Conservation (phyloP, 495 filamentous ascomycete species). For the Aspergillus funiculosus region DNA sequence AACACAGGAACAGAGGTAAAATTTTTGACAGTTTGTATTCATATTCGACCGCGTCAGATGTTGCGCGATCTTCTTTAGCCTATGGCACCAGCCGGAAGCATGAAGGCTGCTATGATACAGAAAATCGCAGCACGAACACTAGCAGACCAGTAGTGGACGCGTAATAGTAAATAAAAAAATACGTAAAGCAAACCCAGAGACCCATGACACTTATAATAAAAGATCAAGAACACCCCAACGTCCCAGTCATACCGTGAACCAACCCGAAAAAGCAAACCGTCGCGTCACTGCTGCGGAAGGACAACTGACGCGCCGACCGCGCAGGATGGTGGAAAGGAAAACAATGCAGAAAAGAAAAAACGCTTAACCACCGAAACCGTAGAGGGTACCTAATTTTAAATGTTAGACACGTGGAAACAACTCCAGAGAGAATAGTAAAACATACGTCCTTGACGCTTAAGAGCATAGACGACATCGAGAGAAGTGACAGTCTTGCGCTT, state of each 20-base stretch:
- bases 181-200: constrained; percentile 45
- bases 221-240: constrained; percentile 50
- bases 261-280: constrained; percentile 40
- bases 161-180: constrained; percentile 37
- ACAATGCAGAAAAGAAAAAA: constrained; percentile 29
- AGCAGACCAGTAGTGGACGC: constrained; percentile 43
- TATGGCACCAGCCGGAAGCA: constrained; percentile 40
- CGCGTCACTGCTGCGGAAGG: constrained; percentile 33
- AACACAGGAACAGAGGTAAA: not conserved
- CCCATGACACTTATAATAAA: constrained; percentile 44
- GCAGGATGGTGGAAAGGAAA: constrained; percentile 31
- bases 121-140: constrained; percentile 42
- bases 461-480: constrained; percentile 93
- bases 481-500: constrained; percentile 99
- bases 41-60: constrained; percentile 33
- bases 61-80: constrained; percentile 29
- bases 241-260: constrained; percentile 48
- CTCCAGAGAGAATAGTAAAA: constrained; percentile 12
- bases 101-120: constrained; percentile 47
- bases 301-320: constrained; percentile 34
- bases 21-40: constrained; percentile 40
- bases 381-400: constrained; percentile 59
- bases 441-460: constrained; percentile 90
- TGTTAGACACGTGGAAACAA: constrained; percentile 27
- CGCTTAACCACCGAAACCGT: constrained; percentile 97